Base-by-base conservation (phyloP, 257 asterid genomes). In the Handroanthus guayacan region DNA sequence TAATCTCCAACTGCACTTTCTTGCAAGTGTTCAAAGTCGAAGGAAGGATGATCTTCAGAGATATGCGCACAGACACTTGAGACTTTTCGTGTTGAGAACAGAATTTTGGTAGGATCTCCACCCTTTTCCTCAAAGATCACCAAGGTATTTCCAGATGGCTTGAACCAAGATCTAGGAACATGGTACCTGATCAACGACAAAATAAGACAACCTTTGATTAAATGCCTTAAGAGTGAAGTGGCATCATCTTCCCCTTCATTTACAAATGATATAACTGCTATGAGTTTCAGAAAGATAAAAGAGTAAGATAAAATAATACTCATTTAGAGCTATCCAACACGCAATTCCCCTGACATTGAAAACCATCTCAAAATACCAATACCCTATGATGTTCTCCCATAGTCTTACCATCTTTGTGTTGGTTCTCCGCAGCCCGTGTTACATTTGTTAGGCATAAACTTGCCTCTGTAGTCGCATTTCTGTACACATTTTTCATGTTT, bases 121-220 rank as follows among this genome's bases (percentile, higher is more conserved):
- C 97, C 98, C 79, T 81, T 86, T 70, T 93, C 98, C 86, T 93
- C 98, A 76, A 93, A 89, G 58, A 93, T 86, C 84, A 93, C 95
- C 80, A 93, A 81, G 20, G 86, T 51, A 71, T 93, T 93, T 65
- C 88, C 95, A 9, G 97, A 81, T 63, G 92, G 89, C 92, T 89
- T 93, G 87, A 93, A 91, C 98, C 98, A 93, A 82, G 98, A 93
- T 77, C 95, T 81, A 2, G 98, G 98, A 47, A 88, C 85, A 65
- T 93, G 98, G 84, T 93, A 93, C 98, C 98, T 92, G 80, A 74
- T 54, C 74, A 57, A 65, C 65, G 48, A 69, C 47, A 11, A 77
- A 80, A 71, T 14, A 34, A 25, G 31, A 74, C 36, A 57, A n/a
- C 1, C 8, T 56, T 18, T 50, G 48, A 56, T 56, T 47, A 69